A percentile compares a stretch with the other conserved stretches of the same genome.
phyloP scores from a whole-genome alignment of 345 rosid genomes.

The Hibiscus trionum region DNA sequence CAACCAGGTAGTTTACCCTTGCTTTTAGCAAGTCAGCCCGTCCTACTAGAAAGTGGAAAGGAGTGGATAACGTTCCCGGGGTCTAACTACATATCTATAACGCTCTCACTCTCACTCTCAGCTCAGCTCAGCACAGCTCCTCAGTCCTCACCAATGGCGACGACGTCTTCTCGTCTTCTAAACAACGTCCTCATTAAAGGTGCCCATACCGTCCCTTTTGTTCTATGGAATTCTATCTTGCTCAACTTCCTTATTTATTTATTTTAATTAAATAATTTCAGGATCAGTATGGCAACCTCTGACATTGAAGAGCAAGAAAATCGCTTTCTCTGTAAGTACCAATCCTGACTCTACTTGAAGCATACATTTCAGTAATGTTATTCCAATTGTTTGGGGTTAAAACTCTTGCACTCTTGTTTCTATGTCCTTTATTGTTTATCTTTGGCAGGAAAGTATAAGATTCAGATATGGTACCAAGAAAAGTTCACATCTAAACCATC shows the following conservation, averaged over 20 bases:
- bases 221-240: neutral
- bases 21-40: too few species aligned
- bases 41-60: too few species aligned
- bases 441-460: slow-evolving; percentile 18
- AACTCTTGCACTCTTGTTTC: neutral
- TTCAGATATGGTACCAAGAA: slow-evolving; percentile 10
- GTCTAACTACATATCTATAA: too few species aligned
- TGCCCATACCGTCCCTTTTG: too few species aligned
- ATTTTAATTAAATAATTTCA: neutral
- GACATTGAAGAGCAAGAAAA: neutral
- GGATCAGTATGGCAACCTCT: neutral
- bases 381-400: too few species aligned
- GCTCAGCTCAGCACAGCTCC: too few species aligned
- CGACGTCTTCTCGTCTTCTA: too few species aligned
- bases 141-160: neutral
- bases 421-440: neutral
- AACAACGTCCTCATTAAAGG: neutral
- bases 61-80: too few species aligned
- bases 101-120: too few species aligned
- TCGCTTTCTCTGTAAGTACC: neutral
- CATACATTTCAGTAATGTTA: too few species aligned
- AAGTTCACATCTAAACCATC: neutral
- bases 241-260: neutral
- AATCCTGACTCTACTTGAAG: neutral
- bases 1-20: too few species aligned